A percentile compares a stretch with the other conserved stretches of the same genome.
These are phyloP conservation scores for Microdochium paspali DNA, from an alignment of 2,329 filamentous ascomycete genomes.

Conservation along the genomic window DNA sequence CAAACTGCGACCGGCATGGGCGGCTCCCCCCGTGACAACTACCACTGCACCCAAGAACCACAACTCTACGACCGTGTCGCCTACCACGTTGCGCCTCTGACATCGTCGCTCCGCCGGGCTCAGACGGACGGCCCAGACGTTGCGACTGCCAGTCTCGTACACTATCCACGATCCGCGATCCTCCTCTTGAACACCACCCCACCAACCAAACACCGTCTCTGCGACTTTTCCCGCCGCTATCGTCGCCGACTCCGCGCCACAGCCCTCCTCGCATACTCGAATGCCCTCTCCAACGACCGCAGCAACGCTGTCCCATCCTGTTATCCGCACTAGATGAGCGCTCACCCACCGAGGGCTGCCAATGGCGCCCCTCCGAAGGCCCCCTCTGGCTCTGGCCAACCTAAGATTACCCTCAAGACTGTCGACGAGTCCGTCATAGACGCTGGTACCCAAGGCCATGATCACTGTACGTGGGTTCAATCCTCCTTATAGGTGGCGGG, in stretches of 20 bases:
- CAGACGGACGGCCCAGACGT: not conserved
- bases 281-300: not conserved
- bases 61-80: not conserved
- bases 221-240: not conserved
- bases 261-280: too few species aligned
- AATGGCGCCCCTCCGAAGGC: slow-evolving; percentile 17
- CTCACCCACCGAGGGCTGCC: slow-evolving; percentile 15
- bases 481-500: too few species aligned
- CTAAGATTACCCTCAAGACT: slow-evolving; percentile 15
- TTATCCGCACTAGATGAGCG: slow-evolving; percentile 13
- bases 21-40: slow-evolving; percentile 1
- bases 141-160: not conserved
- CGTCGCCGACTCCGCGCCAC: not conserved
- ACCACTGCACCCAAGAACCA: not conserved
- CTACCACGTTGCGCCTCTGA: not conserved
- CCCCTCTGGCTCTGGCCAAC: slow-evolving; percentile 9
- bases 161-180: not conserved
- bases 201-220: not conserved
- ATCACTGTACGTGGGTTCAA: slow-evolving; percentile 56
- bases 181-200: not conserved
- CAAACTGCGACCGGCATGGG: not conserved
- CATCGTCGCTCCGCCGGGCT: not conserved
- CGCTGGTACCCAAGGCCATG: slow-evolving; percentile 70
- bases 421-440: slow-evolving; percentile 35
- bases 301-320: not conserved